Evolutionary conservation across 257 asterid genomes (phyloP).

Genomic region (Solanum verrucosum): DNA sequence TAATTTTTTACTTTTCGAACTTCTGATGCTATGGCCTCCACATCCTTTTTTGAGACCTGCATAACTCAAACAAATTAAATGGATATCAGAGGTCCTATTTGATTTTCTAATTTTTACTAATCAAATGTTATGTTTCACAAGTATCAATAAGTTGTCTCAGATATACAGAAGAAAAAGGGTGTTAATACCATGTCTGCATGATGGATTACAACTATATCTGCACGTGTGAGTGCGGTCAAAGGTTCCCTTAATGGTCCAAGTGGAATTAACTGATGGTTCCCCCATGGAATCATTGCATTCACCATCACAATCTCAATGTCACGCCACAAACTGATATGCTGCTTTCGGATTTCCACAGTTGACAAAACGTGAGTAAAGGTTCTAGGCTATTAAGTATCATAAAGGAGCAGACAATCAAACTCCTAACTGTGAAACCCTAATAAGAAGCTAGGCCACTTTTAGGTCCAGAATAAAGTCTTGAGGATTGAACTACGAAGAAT

Average conservation of each 20-base stretch:
- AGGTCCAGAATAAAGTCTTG: background rate
- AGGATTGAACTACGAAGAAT: background rate
- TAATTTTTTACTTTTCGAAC: slow-evolving; percentile 26
- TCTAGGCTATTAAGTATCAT: background rate
- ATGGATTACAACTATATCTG: slow-evolving; percentile 66
- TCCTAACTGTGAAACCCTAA: background rate
- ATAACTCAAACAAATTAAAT: slow-evolving; percentile 1
- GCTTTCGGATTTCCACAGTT: slow-evolving; percentile 27
- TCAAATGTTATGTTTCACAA: background rate
- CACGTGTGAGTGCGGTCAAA: slow-evolving; percentile 52
- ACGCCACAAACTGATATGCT: slow-evolving; percentile 68
- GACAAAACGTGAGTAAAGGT: slow-evolving; percentile 10
- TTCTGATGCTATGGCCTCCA: slow-evolving; percentile 42
- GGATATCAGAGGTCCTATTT: background rate
- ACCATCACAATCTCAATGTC: slow-evolving; percentile 90
- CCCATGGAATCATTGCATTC: slow-evolving; percentile 90
- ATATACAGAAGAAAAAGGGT: background rate
- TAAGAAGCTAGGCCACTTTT: background rate
- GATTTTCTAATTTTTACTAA: background rate
- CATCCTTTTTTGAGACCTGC: slow-evolving; percentile 42
- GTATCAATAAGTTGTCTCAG: background rate
- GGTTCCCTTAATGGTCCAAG: slow-evolving; percentile 96
- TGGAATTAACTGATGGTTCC: slow-evolving; percentile 61
- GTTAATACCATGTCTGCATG: slow-evolving; percentile 80
- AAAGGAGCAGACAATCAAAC: background rate